Conservation (phyloP, 2,329 filamentous ascomycete species). For the Malbranchea cinnamomea region DNA sequence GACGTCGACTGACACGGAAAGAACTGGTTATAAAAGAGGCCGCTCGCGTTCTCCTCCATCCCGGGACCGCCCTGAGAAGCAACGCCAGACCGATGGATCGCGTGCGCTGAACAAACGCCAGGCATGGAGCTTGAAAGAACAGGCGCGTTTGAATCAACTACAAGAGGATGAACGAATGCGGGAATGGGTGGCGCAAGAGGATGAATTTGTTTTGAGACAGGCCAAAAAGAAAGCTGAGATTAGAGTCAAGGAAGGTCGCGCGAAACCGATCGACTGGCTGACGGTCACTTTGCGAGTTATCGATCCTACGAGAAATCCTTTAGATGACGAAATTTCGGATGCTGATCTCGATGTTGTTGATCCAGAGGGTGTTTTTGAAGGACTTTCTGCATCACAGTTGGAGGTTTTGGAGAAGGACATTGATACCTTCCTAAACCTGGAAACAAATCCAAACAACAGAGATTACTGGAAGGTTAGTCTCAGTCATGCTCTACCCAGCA, state of each 20-base stretch:
- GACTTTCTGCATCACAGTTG: conserved; percentile 51
- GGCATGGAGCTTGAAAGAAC: conserved; percentile 21
- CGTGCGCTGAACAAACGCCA: conserved; percentile 13
- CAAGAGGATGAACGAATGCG: conserved; percentile 65
- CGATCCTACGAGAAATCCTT: conserved; percentile 61
- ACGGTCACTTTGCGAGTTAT: conserved; percentile 82
- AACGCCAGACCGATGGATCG: conserved; percentile 19
- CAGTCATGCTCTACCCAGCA: neutral
- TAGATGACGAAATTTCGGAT: conserved; percentile 72
- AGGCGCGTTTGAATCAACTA: conserved; percentile 36
- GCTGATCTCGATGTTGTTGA: conserved; percentile 64
- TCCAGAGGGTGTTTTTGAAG: conserved; percentile 67
- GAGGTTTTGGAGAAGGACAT: conserved; percentile 71
- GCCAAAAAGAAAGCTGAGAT: conserved; percentile 97
- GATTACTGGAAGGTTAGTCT: conserved; percentile 68
- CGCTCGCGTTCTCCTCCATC: conserved; percentile 29
- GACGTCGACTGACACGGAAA: conserved; percentile 20
- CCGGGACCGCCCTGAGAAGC: conserved; percentile 25
- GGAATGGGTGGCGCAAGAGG: conserved; percentile 84
- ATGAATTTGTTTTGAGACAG: conserved; percentile 89
- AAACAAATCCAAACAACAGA: conserved; percentile 60
- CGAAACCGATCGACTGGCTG: conserved; percentile 85
- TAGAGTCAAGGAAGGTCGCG: conserved; percentile 76
- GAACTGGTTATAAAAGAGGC: conserved; percentile 23
- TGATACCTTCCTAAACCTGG: conserved; percentile 60